Evolutionary conservation across 768 basidiomycete species (phyloP), one percentile per base, ranked within the genome.

Genomic region (Guyanaporus albipodus): DNA sequence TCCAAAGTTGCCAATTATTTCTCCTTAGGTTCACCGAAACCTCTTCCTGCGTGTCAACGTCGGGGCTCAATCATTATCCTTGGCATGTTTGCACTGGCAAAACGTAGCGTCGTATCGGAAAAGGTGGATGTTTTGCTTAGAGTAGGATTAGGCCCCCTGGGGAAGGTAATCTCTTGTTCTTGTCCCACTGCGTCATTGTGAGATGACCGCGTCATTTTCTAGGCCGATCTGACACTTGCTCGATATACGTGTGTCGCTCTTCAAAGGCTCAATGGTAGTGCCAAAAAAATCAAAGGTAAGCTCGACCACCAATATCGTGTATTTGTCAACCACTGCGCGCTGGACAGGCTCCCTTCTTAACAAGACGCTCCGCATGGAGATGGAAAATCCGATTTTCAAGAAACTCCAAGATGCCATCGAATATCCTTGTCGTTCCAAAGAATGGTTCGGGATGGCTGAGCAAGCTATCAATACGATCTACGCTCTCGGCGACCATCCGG

Each of bases 401-500:
- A 87, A 87, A 57, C 73, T 99, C 6, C 80, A 86, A 58, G 83
- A 86, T 2, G 75, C 83, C n/a, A 78, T 97, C 28, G 82, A 91
- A 55, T 74, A 81, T 43, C 86, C 91, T 0, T 88, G 83, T 47
- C 77, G 83, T 36, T 85, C 86, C 17, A 88, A 84, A 55, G 93
- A 97, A 48, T 99, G 95, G 95, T 98, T 99, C 56, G 86, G 86
- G 9, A 81, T 98, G 69, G 91, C 95, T 0, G 96, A 99, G 64
- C 95, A 99, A 65, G 90, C 85, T 8, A 85, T 99, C 68, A 97
- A 99, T 63, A 92, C 95, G 2, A 85, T 96, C 41, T 99, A 98
- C 57, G 83, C 87, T 0, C 79, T 99, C 2, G 94, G 90, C 17
- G 91, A 97, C 58, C 91, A 92, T 52, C 96, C 95, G 1, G 95